Conservation (phyloP, 192 early-diverging fungal species). For the Chytriomyces sp. region DNA sequence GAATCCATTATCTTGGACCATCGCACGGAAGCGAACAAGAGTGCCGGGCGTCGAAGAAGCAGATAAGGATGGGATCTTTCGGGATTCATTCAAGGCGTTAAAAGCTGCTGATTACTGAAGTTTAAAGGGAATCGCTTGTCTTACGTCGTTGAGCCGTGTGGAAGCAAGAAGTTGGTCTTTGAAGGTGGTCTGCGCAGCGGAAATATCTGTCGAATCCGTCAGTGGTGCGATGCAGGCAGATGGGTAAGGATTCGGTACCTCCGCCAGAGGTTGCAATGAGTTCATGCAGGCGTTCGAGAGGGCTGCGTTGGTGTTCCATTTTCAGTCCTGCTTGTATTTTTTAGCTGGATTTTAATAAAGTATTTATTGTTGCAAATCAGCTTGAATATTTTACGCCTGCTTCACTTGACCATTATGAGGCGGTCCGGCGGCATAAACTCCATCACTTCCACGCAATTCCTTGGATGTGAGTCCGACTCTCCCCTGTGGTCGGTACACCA, state of each 20-base stretch:
- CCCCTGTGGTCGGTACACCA: not conserved
- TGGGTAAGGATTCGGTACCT: not conserved
- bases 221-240: not conserved
- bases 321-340: no score
- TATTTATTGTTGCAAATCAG: no score
- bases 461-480: no score
- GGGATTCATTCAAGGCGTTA: not conserved
- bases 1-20: slow-evolving; percentile 53
- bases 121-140: not conserved
- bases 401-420: no score
- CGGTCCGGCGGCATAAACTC: no score
- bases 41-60: not conserved
- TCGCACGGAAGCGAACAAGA: slow-evolving; percentile 47
- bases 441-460: no score
- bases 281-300: not conserved
- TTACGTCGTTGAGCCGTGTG: not conserved
- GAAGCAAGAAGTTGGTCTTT: not conserved
- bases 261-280: not conserved
- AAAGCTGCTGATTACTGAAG: not conserved
- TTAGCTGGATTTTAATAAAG: no score
- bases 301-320: not conserved
- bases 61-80: not conserved
- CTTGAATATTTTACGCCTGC: no score
- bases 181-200: not conserved
- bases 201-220: not conserved